phyloP scores from a whole-genome alignment of 2,329 filamentous ascomycete species.

The Fusarium xyrophilum region DNA sequence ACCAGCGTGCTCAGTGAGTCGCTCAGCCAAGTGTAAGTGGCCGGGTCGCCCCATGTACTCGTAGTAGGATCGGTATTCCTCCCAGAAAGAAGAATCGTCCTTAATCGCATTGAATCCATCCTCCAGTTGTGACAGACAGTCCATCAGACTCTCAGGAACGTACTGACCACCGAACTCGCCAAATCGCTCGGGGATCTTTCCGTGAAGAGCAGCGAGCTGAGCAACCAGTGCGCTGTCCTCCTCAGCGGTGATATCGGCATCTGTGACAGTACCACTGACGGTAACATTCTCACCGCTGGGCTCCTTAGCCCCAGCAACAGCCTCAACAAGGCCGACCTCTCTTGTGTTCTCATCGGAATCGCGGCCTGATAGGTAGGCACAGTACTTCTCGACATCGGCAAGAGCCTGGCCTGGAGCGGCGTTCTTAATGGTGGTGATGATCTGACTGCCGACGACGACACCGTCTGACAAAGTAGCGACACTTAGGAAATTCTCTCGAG shows the following conservation, averaged over 20 bases:
- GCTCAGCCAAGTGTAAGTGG: constrained; percentile 86
- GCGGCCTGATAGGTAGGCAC: constrained; percentile 69
- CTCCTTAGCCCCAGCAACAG: constrained; percentile 62
- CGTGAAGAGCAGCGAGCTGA: constrained; percentile 83
- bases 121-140: constrained; percentile 90
- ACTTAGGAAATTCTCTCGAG: constrained; percentile 88
- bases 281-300: constrained; percentile 53
- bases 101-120: constrained; percentile 87
- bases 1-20: constrained; percentile 85
- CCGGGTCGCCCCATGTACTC: constrained; percentile 96
- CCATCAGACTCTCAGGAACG: constrained; percentile 97
- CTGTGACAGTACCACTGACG: constrained; percentile 66
- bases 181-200: constrained; percentile 82
- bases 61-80: constrained; percentile 95
- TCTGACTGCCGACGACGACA: constrained; percentile 95
- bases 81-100: constrained; percentile 92
- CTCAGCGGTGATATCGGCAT: constrained; percentile 67
- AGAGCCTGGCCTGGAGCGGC: constrained; percentile 49
- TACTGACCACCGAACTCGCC: constrained; percentile 98
- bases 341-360: constrained; percentile 56
- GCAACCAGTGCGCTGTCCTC: constrained; percentile 72
- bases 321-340: constrained; percentile 75
- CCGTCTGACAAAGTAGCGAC: constrained; percentile 87
- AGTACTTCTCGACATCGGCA: constrained; percentile 85
- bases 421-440: constrained; percentile 75